Conservation (phyloP, 768 basidiomycete species). For the Trametes gibbosa region DNA sequence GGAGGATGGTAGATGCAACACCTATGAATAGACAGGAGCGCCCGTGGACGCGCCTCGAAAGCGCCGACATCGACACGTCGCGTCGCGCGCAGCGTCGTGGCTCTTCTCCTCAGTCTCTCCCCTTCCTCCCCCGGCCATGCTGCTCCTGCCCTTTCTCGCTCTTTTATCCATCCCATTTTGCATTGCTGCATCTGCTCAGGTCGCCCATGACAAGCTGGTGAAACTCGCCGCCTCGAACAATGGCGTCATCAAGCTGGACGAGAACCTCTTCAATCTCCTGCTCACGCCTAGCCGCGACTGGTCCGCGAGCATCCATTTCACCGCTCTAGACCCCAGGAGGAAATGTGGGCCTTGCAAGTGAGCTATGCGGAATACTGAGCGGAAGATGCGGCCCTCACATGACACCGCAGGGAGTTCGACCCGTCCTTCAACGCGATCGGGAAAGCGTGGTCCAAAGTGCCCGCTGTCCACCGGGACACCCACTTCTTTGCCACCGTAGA, state of each 20-base stretch:
- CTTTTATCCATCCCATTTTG: constrained; percentile 33
- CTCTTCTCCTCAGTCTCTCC: neutral
- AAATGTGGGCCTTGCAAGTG: constrained; percentile 93
- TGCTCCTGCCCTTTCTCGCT: constrained; percentile 31
- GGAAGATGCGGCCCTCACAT: neutral
- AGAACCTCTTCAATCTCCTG: constrained; percentile 73
- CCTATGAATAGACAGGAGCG: neutral
- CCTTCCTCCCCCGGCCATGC: constrained; percentile 22
- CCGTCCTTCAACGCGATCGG: constrained; percentile 82
- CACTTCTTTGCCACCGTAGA: constrained; percentile 95
- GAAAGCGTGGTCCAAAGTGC: constrained; percentile 71
- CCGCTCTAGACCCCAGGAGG: constrained; percentile 77
- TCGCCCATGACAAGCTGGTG: constrained; percentile 54
- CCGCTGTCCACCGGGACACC: constrained; percentile 59
- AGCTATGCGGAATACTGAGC: constrained; percentile 26
- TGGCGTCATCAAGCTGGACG: constrained; percentile 81
- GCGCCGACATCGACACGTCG: constrained; percentile 18
- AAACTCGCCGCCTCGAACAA: constrained; percentile 67
- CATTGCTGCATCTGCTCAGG: constrained; percentile 29
- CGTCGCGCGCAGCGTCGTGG: constrained; percentile 16
- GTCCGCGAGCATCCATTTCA: constrained; percentile 85
- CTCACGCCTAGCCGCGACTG: constrained; percentile 76
- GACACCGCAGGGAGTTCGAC: constrained; percentile 66
- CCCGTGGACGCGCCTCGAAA: neutral
- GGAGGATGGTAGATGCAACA: neutral